Percentiles rank a stretch among this genome's conserved stretches.
Conservation (phyloP, 768 basidiomycete species). For the Vishniacozyma victoriae region DNA sequence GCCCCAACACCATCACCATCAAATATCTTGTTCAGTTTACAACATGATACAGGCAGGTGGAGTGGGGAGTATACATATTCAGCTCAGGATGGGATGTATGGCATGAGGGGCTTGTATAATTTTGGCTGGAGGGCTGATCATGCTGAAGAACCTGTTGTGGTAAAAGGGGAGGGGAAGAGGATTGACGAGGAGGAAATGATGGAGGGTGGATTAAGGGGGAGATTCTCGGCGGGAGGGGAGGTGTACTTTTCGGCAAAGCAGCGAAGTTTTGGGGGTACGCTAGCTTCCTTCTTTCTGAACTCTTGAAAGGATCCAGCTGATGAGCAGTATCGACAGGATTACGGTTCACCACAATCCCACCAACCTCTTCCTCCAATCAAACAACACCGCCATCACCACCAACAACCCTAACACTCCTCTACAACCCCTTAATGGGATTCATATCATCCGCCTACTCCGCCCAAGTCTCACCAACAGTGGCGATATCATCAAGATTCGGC, state of each 20-base stretch:
- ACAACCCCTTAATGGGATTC: constrained; percentile 95
- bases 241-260: constrained; percentile 90
- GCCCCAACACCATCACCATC: constrained; percentile 47
- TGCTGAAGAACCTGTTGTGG: constrained; percentile 10
- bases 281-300: neutral
- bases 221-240: constrained; percentile 87
- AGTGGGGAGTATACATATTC: constrained; percentile 92
- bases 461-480: constrained; percentile 74
- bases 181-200: constrained; percentile 92
- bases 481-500: constrained; percentile 79
- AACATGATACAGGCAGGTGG: constrained; percentile 88
- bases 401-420: constrained; percentile 86
- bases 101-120: constrained; percentile 79
- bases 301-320: neutral
- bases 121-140: constrained; percentile 63
- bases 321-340: constrained; percentile 80
- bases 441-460: constrained; percentile 86
- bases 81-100: constrained; percentile 90
- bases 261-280: constrained; percentile 80
- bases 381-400: constrained; percentile 59
- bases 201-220: constrained; percentile 81
- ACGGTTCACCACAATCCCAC: constrained; percentile 87
- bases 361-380: constrained; percentile 57
- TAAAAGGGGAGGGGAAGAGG: constrained; percentile 54
- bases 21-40: constrained; percentile 68